Evolutionary conservation across 352 stramenopile genomes (phyloP), one percentile per base, ranked within the genome.

Genomic region (Peronosclerospora sorghi): DNA sequence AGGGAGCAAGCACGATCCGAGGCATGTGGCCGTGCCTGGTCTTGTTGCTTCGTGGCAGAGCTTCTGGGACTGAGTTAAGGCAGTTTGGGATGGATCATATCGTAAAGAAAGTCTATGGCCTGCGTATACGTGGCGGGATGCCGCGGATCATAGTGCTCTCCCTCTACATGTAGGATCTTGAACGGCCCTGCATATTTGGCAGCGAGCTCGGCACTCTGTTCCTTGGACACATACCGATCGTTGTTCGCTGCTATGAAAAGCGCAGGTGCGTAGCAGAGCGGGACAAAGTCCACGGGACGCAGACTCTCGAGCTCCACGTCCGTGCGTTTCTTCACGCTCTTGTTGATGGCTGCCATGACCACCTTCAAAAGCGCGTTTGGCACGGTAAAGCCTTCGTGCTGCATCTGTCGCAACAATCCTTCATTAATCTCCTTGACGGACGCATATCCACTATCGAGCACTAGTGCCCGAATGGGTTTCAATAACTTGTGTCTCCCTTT

Each of bases 321-420:
- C 1, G 77, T 70, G 35, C 75, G 70, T 44, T 87, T 85, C 56
- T 71, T 74, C 41, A 90, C 68, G 36, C 76, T 88, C 46, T 84
- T 73, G 45, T 82, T 58, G 44, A 94, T 65, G 13, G 83, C 71
- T 4, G 53, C 56, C 27, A 76, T 47, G 9, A 66, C 78, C 37
- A 86, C 54, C 48, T 86, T 83, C 37, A 90, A 65, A 13, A 91
- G 50, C 7, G 75, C 58, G 37, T 72, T 78, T 1, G 81, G 81
- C 28, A 89, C 54, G 3, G 65, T 47, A 35, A 91, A 89, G 1
- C 81, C 81, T 40, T 88, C 77, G 6, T 83, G 41, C 32, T 87
- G 65, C 37, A 89, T 68, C 0, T 65, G 54, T 21, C 56, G 43
- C 39, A 89, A 60, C 20, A 89, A 37, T 18, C 83, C 76, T 18